Base-by-base conservation (phyloP, 441 rosid species). In the Kokia cookei region DNA sequence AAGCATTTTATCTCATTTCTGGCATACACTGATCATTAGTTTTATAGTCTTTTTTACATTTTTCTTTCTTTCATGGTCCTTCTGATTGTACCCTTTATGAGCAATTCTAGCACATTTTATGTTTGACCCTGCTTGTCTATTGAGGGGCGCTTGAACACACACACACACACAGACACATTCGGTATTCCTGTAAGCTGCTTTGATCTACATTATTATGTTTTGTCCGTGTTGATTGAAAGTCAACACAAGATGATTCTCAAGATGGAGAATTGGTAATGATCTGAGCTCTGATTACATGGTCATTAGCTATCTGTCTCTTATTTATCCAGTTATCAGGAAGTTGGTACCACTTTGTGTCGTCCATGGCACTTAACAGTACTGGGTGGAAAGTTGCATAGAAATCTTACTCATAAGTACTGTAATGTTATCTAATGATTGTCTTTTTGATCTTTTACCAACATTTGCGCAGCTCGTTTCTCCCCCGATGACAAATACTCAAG, bases 401-500 rank as follows among this genome's bases (percentile, higher is more conserved):
- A n/a, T 29, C 48, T 74, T 51, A 50, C 14, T 73, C 19, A 4
- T 4, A 69, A 40, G 11, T 53, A 29, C 3, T 40, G 35, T 15
- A 2, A 43, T 17, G 37, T n/a, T 58, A 53, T 40, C 43, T 19
- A 7, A 48, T 50, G 32, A n/a, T 19, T 7, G 24, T n/a, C 19
- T 17, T n/a, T 53, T 29, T 50, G 74, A 11, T 27, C 47, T 63
- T 19, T 48, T 64, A 19, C 17, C 10, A 35, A 55, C 74, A 15
- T 15, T 27, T 3, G 11, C 70, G 91, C 89, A 93, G 99, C 99
- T 53, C 93, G 99, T n/a, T 95, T 95, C 83, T 95, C 98, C 7
- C 99, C 99, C 0, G 99, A 95, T 64, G 99, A 93, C 89, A 93
- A 95, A 76, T 95, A 82, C 77, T 88, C 98, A 0, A 89, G 93